A percentile compares a stretch with the other conserved stretches of the same genome.
Evolutionary conservation across 305 asterid genomes (phyloP).

Genomic region (Petunia hybrid): DNA sequence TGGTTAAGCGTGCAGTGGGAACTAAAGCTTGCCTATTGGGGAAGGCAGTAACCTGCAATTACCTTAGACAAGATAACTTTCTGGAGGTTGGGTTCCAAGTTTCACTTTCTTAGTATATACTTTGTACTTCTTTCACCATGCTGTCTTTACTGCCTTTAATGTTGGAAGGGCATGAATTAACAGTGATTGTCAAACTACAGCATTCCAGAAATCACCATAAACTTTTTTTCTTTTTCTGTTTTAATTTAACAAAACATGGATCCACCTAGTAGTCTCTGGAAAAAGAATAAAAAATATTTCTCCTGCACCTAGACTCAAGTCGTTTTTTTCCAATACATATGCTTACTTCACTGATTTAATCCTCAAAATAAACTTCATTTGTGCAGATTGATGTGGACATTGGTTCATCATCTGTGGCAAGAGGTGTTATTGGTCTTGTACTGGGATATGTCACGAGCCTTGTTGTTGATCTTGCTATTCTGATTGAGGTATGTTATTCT

Average conservation of each 20-base stretch:
- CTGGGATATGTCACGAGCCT: constrained; percentile 96
- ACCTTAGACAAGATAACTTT: constrained; percentile 94
- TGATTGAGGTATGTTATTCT: constrained; percentile 70
- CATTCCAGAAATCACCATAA: too few species aligned
- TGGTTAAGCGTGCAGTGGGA: constrained; percentile 99
- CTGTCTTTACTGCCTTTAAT: neutral
- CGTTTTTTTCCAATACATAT: constrained; percentile 14
- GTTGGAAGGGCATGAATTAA: neutral
- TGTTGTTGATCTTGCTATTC: constrained; percentile 95
- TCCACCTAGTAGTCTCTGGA: neutral
- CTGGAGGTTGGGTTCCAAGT: constrained; percentile 71
- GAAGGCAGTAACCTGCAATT: constrained; percentile 94
- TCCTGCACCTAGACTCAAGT: neutral
- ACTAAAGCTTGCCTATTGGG: constrained; percentile 97
- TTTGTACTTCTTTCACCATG: neutral
- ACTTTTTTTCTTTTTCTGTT: too few species aligned
- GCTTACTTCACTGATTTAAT: constrained; percentile 8
- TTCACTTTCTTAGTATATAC: neutral
- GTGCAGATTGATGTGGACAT: constrained; percentile 98
- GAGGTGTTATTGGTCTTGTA: constrained; percentile 90
- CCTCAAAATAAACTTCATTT: constrained; percentile 18
- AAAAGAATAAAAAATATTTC: constrained; percentile 19
- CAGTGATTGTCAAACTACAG: too few species aligned
- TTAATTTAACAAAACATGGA: too few species aligned
- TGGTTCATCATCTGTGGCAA: constrained; percentile 99